A percentile compares a stretch with the other conserved stretches of the same genome.
phyloP scores from a whole-genome alignment of 495 filamentous ascomycete species.

The Lepidopterella palustris region DNA sequence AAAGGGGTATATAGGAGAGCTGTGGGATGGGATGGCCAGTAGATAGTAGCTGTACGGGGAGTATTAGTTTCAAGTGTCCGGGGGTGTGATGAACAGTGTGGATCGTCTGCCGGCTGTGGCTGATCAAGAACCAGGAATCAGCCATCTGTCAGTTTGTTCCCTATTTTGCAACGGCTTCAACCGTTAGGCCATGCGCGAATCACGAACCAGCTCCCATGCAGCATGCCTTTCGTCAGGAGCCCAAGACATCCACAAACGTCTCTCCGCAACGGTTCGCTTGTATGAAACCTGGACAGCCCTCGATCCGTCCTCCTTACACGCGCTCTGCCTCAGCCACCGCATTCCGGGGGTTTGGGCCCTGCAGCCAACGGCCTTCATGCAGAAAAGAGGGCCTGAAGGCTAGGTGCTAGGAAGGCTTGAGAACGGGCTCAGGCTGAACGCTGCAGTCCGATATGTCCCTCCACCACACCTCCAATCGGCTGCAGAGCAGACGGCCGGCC shows the following conservation, averaged over 20 bases:
- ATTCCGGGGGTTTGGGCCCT: slow-evolving; percentile 19
- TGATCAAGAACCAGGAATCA: slow-evolving; percentile 16
- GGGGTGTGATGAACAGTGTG: neutral
- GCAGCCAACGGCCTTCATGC: slow-evolving; percentile 22
- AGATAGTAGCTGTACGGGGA: too few species aligned
- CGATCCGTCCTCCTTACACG: neutral
- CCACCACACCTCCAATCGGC: neutral
- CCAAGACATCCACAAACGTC: neutral
- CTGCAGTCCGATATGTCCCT: slow-evolving; percentile 15
- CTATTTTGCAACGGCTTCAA: slow-evolving; percentile 4
- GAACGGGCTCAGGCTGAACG: slow-evolving; percentile 17
- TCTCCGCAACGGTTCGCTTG: neutral
- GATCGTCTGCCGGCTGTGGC: neutral
- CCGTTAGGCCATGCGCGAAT: neutral
- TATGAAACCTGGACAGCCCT: neutral
- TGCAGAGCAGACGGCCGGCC: neutral
- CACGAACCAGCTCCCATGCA: too few species aligned
- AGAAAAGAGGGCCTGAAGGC: neutral
- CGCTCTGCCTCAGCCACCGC: slow-evolving; percentile 10
- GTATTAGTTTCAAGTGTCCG: too few species aligned
- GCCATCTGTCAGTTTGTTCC: neutral
- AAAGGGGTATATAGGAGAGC: too few species aligned
- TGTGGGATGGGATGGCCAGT: neutral
- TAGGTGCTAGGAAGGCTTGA: too few species aligned
- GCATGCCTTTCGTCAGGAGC: too few species aligned